phyloP scores from a whole-genome alignment of 2,329 filamentous ascomycete species.

The Clonostachys byssicola region DNA sequence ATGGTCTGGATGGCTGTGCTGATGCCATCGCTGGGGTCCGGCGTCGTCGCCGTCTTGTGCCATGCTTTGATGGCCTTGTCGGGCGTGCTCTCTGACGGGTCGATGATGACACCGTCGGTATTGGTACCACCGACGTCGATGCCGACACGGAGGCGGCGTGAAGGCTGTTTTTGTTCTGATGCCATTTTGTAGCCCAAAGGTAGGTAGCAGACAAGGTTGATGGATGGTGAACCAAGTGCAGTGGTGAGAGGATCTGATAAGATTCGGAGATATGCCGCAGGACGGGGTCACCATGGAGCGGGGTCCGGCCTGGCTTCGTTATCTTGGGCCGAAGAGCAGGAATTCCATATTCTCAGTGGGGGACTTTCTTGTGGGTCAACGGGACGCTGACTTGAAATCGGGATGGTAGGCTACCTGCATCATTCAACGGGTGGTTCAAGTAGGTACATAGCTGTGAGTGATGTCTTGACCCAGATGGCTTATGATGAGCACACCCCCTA shows the following conservation, averaged over 20 bases:
- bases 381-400: too few species aligned
- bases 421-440: too few species aligned
- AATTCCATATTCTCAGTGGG: too few species aligned
- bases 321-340: too few species aligned
- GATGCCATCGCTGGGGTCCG: slow-evolving; percentile 41
- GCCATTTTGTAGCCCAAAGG: not conserved
- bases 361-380: too few species aligned
- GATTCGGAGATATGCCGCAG: slow-evolving; percentile 1
- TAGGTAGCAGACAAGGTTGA: not conserved
- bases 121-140: slow-evolving; percentile 48
- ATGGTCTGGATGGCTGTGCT: slow-evolving; percentile 36
- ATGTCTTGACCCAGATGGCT: too few species aligned
- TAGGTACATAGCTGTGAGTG: too few species aligned
- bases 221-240: not conserved
- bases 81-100: slow-evolving; percentile 27
- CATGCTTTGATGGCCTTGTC: slow-evolving; percentile 40
- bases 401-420: too few species aligned
- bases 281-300: too few species aligned
- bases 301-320: too few species aligned
- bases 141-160: slow-evolving; percentile 27
- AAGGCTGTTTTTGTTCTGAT: not conserved
- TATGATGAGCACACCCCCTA: too few species aligned
- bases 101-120: slow-evolving; percentile 47
- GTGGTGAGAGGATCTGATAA: slow-evolving; percentile 1
- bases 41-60: slow-evolving; percentile 43